Evolutionary conservation across 169 alveolate genomes (phyloP).

Genomic region (Babesia caballi): DNA sequence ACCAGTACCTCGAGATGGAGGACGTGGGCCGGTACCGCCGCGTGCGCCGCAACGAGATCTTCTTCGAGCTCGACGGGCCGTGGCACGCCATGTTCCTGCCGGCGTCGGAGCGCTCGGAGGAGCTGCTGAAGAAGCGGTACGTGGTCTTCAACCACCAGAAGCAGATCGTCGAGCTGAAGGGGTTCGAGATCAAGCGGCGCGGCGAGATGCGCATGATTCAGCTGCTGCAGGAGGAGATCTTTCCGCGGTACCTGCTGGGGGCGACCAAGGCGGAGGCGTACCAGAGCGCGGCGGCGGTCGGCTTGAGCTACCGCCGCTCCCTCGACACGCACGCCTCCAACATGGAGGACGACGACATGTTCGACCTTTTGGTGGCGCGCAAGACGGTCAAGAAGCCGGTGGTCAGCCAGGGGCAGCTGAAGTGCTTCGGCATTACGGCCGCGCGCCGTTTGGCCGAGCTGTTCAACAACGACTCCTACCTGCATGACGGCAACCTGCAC

Average conservation of each 20-base stretch:
- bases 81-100: slow-evolving; percentile 96
- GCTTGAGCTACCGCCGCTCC: slow-evolving; percentile 88
- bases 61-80: slow-evolving; percentile 99
- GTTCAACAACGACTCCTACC: slow-evolving; percentile 81
- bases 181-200: slow-evolving; percentile 96
- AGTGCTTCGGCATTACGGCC: slow-evolving; percentile 91
- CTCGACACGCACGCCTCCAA: slow-evolving; percentile 88
- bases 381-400: slow-evolving; percentile 88
- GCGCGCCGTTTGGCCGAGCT: slow-evolving; percentile 92
- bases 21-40: slow-evolving; percentile 73
- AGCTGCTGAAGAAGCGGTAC: slow-evolving; percentile 92
- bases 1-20: slow-evolving; percentile 88
- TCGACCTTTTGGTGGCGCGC: slow-evolving; percentile 89
- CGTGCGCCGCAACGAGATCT: slow-evolving; percentile 91
- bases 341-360: slow-evolving; percentile 86
- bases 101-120: slow-evolving; percentile 96
- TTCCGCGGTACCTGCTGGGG: slow-evolving; percentile 92
- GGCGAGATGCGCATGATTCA: slow-evolving; percentile 97
- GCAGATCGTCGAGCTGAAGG: slow-evolving; percentile 92
- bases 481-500: slow-evolving; percentile 79
- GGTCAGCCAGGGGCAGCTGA: slow-evolving; percentile 88
- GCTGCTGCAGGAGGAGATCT: slow-evolving; percentile 95
- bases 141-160: slow-evolving; percentile 92
- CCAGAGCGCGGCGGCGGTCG: slow-evolving; percentile 90
- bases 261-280: slow-evolving; percentile 90